Evolutionary conservation across 2,329 filamentous ascomycete genomes (phyloP).

Genomic region (Epichloe scottii): DNA sequence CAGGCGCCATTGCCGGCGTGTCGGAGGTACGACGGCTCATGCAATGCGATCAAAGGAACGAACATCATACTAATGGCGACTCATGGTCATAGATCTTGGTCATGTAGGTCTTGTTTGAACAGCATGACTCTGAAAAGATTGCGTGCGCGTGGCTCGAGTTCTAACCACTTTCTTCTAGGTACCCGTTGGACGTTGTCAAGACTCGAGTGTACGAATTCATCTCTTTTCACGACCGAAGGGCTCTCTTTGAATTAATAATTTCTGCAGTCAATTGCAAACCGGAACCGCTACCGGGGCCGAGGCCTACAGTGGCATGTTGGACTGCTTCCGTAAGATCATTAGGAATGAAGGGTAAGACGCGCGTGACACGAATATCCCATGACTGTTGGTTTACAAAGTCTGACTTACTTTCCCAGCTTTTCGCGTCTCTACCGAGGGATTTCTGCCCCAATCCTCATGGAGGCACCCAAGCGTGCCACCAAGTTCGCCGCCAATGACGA

Average conservation of each 20-base stretch:
- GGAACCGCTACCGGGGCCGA: slow-evolving; percentile 62
- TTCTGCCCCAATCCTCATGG: slow-evolving; percentile 91
- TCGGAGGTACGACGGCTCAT: slow-evolving; percentile 57
- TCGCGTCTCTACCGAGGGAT: slow-evolving; percentile 94
- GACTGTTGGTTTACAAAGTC: neutral
- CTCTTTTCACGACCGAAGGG: slow-evolving; percentile 3
- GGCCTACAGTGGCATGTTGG: slow-evolving; percentile 90
- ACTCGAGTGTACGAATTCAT: slow-evolving; percentile 67
- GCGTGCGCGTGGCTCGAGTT: neutral
- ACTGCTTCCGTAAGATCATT: slow-evolving; percentile 97
- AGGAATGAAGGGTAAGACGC: slow-evolving; percentile 71
- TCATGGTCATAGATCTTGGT: slow-evolving; percentile 57
- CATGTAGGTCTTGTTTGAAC: slow-evolving; percentile 45
- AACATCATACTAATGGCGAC: neutral
- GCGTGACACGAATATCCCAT: slow-evolving; percentile 12
- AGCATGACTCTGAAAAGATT: neutral
- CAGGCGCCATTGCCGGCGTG: slow-evolving; percentile 88
- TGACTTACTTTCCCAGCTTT: slow-evolving; percentile 37
- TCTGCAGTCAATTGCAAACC: slow-evolving; percentile 69
- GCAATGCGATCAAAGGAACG: neutral
- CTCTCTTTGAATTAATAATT: slow-evolving; percentile 11
- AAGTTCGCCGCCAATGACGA: slow-evolving; percentile 99
- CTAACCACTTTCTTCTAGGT: slow-evolving; percentile 44
- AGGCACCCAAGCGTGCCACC: slow-evolving; percentile 84
- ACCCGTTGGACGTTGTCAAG: slow-evolving; percentile 97